Evolutionary conservation across 2,329 filamentous ascomycete genomes (phyloP), one percentile per base, ranked within the genome.

Genomic region (Aspergillus udagawae): DNA sequence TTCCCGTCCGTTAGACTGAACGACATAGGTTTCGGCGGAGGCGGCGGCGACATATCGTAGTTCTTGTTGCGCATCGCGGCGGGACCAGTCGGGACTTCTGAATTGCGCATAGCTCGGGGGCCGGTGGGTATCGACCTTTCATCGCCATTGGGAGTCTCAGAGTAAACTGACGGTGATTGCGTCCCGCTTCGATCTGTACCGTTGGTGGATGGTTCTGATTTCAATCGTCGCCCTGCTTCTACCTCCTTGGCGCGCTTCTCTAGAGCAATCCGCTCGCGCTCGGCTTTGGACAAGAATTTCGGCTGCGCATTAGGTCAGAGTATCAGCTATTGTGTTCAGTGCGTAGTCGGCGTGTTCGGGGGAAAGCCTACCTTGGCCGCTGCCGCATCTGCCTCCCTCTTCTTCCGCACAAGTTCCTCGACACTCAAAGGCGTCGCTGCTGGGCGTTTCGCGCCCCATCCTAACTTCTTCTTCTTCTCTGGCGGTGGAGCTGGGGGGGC

Each of bases 371-470:
- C 82, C 76, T 94, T 96, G 55, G 90, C 84, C 9, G 91, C 88
- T 17, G 89, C 91, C 38, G 89, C 89, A 75, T 94, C 91, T 28
- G 90, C 88, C 60, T 90, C 91, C 70, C 89, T 90, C 80, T 95
- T 95, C 77, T 92, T 89, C 64, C 86, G 85, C 23, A 96, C 77
- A 4, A 96, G 83, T 66, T 96, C 90, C 74, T 96, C 92, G 56
- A 96, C 87, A 70, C 91, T 92, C 50, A 96, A 79, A 8, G 89
- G 89, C 6, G 71, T 70, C 3, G 65, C 56, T 6, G 70, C 60
- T 49, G 72, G 67, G 67, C 75, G 61, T 63, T 77, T 76, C 58
- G 75, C 53, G 48, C 79, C 80, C 80, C 80, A 83, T 64, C 82
- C 82, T 52, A 71, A 67, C 65, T 85, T 84, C 68, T 84, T 83